Conservation (phyloP, 192 early-diverging fungal genomes). For the Allomyces arbusculus region DNA sequence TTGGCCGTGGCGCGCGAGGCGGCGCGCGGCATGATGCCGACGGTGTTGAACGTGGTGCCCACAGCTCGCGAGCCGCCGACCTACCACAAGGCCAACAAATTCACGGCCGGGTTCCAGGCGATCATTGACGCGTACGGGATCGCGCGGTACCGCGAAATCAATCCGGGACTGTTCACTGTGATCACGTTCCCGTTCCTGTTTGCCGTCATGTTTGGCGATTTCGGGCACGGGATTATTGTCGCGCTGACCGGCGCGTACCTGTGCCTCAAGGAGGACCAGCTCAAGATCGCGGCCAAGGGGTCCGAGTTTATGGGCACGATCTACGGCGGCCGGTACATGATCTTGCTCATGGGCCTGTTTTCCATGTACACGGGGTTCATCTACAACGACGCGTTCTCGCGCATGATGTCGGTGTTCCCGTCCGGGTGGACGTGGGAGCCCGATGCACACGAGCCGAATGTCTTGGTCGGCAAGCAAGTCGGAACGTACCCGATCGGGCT, state of each 20-base stretch:
- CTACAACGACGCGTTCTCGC: conserved; percentile 97
- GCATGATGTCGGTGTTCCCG: conserved; percentile 44
- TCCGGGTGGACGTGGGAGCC: conserved; percentile 62
- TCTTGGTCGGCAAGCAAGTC: conserved; percentile 35
- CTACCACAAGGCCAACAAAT: conserved; percentile 85
- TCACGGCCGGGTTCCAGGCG: conserved; percentile 87
- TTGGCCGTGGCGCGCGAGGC: conserved; percentile 66
- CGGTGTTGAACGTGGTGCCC: conserved; percentile 65
- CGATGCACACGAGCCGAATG: conserved; percentile 28
- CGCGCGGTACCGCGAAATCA: conserved; percentile 89
- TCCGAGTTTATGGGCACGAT: conserved; percentile 62
- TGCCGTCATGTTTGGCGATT: conserved; percentile 99
- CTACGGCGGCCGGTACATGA: conserved; percentile 90
- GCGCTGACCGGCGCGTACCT: conserved; percentile 53
- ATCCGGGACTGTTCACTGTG: conserved; percentile 88
- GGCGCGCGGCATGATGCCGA: conserved; percentile 71
- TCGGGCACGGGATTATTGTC: conserved; percentile 86
- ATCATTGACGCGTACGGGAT: conserved; percentile 97
- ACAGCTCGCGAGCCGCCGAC: conserved; percentile 85
- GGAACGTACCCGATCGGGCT: conserved; percentile 61
- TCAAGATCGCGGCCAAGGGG: conserved; percentile 42
- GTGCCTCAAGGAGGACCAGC: conserved; percentile 55
- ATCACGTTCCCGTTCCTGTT: conserved; percentile 99
- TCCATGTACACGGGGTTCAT: conserved; percentile 92
- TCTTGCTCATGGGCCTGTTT: conserved; percentile 92